Base-by-base conservation (phyloP, 768 basidiomycete species). In the Mycena maculata region DNA sequence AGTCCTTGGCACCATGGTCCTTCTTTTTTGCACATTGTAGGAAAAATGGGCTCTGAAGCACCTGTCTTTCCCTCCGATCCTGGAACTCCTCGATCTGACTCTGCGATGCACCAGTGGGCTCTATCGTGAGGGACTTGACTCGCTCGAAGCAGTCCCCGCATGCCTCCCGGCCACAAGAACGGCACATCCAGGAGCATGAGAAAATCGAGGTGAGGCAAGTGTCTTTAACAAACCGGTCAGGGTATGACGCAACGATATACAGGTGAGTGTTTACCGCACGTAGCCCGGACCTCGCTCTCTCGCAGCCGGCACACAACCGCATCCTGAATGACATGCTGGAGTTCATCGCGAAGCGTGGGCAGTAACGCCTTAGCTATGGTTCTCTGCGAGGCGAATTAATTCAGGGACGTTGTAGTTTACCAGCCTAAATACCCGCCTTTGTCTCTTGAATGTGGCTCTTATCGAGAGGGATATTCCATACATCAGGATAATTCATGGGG, bases 191-290 rank as follows among this genome's bases (percentile, higher is more conserved):
- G 31, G 90, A 92, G 63, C 88, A 90, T 8, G 92, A 91, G 78
- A 97, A 97, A 63, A 97, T 89, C 15, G 95, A 96, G 6, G 94
- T 96, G 85, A 94, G 92, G 77, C 96, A 98, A 2, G 92, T 94
- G 78, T 98, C 95, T 97, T 75, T 23, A 63, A 66, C 52, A n/a
- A n/a, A n/a, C n/a, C n/a, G n/a, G n/a, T n/a, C n/a, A n/a, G n/a
- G n/a, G n/a, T n/a, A n/a, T n/a, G n/a, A n/a, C n/a, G n/a, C n/a
- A n/a, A n/a, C n/a, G n/a, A n/a, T n/a, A n/a, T n/a, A n/a, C n/a
- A n/a, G n/a, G n/a, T n/a, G 79, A 44, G 22, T 33, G 16, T 27
- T 61, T 75, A 94, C 93, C 94, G 73, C 94, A 96, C 27, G 92
- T 94, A 22, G 91, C 91, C 55, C 94, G 88, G 52, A 93, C 91